Percentiles rank a stretch among this genome's conserved stretches.
Evolutionary conservation across 768 basidiomycete genomes (phyloP).

Genomic region (Tremella fuciformis): DNA sequence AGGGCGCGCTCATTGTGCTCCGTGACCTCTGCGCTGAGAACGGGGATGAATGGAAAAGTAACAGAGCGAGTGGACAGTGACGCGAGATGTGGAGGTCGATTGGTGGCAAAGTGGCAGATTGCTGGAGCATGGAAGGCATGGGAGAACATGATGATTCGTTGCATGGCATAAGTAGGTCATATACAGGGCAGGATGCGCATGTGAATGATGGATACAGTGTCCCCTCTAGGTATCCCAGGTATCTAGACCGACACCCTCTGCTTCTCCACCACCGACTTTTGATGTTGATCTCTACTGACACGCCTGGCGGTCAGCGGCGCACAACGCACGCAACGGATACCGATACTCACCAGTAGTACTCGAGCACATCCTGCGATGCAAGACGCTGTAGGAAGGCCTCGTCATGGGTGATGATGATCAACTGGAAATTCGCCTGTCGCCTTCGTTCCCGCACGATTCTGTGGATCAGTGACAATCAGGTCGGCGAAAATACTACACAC

Average conservation of each 20-base stretch:
- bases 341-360: constrained; percentile 77
- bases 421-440: constrained; percentile 85
- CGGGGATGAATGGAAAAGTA: too few species aligned
- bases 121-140: too few species aligned
- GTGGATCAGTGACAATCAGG: background rate
- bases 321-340: background rate
- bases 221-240: too few species aligned
- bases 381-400: constrained; percentile 89
- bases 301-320: constrained; percentile 3
- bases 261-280: constrained; percentile 1
- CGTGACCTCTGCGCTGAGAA: too few species aligned
- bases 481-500: constrained; percentile 57
- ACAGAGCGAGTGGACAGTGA: too few species aligned
- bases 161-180: too few species aligned
- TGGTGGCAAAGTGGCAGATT: too few species aligned
- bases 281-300: constrained; percentile 4
- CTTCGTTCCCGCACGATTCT: constrained; percentile 94
- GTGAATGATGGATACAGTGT: too few species aligned
- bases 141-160: too few species aligned
- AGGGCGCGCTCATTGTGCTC: too few species aligned
- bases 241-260: background rate
- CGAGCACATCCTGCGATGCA: constrained; percentile 87
- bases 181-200: too few species aligned
- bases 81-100: too few species aligned
- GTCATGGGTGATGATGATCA: constrained; percentile 82